Evolutionary conservation across 2,329 filamentous ascomycete genomes (phyloP).

Genomic region (Pseudogymnoascus sp.): DNA sequence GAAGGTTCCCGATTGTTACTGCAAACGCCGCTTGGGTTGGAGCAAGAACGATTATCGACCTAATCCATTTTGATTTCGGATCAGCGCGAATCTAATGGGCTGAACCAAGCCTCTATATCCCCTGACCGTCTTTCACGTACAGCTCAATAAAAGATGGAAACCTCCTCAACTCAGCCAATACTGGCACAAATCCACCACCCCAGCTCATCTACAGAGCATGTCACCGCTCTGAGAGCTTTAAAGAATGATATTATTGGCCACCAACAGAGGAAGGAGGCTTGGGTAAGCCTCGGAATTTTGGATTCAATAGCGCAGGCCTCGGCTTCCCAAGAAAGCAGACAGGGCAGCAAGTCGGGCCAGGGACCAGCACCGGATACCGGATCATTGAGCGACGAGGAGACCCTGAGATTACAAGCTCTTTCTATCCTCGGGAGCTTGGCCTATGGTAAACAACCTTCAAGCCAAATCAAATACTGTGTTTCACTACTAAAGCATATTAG

Average conservation of each 20-base stretch:
- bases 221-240: conserved; percentile 57
- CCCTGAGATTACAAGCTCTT: conserved; percentile 66
- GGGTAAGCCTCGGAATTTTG: conserved; percentile 62
- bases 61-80: not conserved
- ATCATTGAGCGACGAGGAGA: conserved; percentile 51
- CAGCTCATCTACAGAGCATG: conserved; percentile 42
- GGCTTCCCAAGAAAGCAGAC: conserved; percentile 30
- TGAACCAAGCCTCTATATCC: not conserved
- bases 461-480: not conserved
- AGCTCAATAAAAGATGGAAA: conserved; percentile 1
- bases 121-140: not conserved
- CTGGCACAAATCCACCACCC: conserved; percentile 50
- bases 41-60: not conserved
- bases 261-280: conserved; percentile 73
- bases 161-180: conserved; percentile 41
- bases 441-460: conserved; percentile 50
- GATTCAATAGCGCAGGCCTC: conserved; percentile 45
- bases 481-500: conserved; percentile 35
- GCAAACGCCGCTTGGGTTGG: not conserved
- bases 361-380: conserved; percentile 24
- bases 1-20: not conserved
- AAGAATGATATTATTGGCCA: conserved; percentile 91
- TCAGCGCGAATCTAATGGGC: not conserved
- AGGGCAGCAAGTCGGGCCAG: conserved; percentile 41
- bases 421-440: conserved; percentile 80